Evolutionary conservation across 2,329 filamentous ascomycete genomes (phyloP), one percentile per base, ranked within the genome.

Genomic region (Acrodontium crateriforme): DNA sequence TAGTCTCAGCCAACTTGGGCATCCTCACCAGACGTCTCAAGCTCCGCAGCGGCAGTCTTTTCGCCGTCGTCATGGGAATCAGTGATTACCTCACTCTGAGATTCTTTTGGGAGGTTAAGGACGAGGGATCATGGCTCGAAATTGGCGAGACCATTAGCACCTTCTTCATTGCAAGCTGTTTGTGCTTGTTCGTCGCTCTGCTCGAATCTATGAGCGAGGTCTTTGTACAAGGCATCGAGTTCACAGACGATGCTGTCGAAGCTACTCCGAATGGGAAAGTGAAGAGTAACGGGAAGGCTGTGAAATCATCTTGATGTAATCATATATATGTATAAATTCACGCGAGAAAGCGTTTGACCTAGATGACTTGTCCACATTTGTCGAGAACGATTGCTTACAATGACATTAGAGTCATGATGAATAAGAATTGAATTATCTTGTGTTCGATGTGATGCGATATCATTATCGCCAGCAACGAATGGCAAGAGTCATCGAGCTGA

Each of bases 61-160:
- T 95, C 58, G 94, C 94, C 78, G 62, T 87, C 2, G 84, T 92
- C 27, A 92, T 94, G 72, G 28, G 79, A 1, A 71, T 91, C 28
- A 85, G 79, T 35, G 89, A 98, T 50, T 72, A 93, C 27, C 66
- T 95, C 51, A 95, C 89, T 3, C 65, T 98, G 28, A 82, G 89
- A 46, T 98, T 98, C 62, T 98, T 98, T 59, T 98, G 82, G 74
- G 82, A 93, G 45, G 89, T 98, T 24, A 80, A 79, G 46, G 89
- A 98, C 44, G 89, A 98, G 52, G 89, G 89, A 0, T 89, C 79
- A 13, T 98, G 89, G 89, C 59, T 98, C 34, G 89, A 98, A 51
- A 98, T 98, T 50, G 89, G 89, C 17, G 92, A 83, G 16, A 94
- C 83, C 3, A 98, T 98, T 41, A 92, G 74, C 47, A 85, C 95